These are phyloP conservation scores for Alternaria conjuncta DNA, from an alignment of 2,329 filamentous ascomycete genomes.

Conservation along the genomic window DNA sequence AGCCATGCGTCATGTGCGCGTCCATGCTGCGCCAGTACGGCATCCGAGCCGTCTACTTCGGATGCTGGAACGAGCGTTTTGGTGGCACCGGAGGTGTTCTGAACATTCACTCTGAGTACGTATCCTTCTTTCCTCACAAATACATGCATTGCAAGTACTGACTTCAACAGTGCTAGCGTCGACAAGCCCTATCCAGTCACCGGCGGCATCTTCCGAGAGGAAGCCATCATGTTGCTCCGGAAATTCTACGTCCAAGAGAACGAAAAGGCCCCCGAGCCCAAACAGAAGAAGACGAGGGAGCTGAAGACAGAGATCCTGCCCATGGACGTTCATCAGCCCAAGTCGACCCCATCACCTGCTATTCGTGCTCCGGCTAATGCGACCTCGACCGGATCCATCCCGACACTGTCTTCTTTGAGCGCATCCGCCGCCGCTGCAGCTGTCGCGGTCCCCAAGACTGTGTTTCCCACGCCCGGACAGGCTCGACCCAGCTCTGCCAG, in stretches of 20 bases:
- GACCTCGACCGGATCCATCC: conserved; percentile 5
- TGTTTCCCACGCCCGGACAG: background rate
- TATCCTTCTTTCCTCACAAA: conserved; percentile 8
- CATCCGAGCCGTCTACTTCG: conserved; percentile 91
- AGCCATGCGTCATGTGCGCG: conserved; percentile 99
- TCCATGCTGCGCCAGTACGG: conserved; percentile 87
- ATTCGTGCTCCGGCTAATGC: conserved; percentile 7
- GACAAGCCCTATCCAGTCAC: conserved; percentile 82
- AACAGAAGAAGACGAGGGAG: conserved; percentile 68
- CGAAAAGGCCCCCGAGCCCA: conserved; percentile 74
- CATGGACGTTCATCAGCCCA: conserved; percentile 50
- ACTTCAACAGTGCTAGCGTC: conserved; percentile 63
- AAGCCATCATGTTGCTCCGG: conserved; percentile 89
- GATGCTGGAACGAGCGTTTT: conserved; percentile 95
- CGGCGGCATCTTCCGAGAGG: conserved; percentile 86
- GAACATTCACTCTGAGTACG: conserved; percentile 75
- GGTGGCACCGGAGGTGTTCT: conserved; percentile 95
- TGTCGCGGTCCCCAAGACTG: conserved; percentile 1
- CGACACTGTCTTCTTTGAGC: conserved; percentile 9
- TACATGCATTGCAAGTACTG: conserved; percentile 3
- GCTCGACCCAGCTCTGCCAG: conserved; percentile 1
- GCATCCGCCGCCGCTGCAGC: conserved; percentile 3
- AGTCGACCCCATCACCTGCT: conserved; percentile 33
- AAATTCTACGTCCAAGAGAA: conserved; percentile 99
- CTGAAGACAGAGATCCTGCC: conserved; percentile 65